These are phyloP conservation scores for Talaromyces sp. DNA, from an alignment of 2,329 filamentous ascomycete genomes.

Conservation along the genomic window DNA sequence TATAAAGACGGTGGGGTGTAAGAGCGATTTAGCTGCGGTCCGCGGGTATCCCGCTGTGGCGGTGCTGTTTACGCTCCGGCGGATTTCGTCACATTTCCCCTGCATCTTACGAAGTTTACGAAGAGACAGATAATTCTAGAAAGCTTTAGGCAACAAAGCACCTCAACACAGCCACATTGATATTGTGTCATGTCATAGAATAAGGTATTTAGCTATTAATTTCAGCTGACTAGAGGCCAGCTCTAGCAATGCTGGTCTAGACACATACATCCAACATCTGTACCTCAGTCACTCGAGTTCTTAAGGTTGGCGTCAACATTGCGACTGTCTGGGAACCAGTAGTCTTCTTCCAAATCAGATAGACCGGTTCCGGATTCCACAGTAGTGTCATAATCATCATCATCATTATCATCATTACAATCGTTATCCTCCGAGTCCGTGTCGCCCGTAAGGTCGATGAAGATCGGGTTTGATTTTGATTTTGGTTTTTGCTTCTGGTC, in stretches of 20 bases:
- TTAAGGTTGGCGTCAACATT: slow-evolving; percentile 26
- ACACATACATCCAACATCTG: not conserved
- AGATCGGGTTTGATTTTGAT: slow-evolving; percentile 11
- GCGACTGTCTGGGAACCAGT: slow-evolving; percentile 33
- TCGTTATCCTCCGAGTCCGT: slow-evolving; percentile 13
- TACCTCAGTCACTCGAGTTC: not conserved
- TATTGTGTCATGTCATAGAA: not conserved
- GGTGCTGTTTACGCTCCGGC: not conserved
- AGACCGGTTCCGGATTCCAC: slow-evolving; percentile 7
- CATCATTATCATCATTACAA: not conserved
- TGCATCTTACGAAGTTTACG: not conserved
- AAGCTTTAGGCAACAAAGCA: not conserved
- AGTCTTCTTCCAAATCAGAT: slow-evolving; percentile 28
- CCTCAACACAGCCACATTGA: not conserved
- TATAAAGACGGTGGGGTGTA: not conserved
- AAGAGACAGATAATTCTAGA: not conserved
- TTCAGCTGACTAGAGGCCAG: not conserved
- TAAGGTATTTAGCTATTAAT: not conserved
- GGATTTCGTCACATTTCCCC: not conserved
- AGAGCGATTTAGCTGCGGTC: not conserved
- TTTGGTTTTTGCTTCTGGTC: slow-evolving; percentile 5
- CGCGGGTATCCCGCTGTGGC: not conserved
- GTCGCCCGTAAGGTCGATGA: slow-evolving; percentile 24
- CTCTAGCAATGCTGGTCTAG: not conserved
- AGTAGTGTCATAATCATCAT: not conserved